Percentiles rank a stretch among this genome's conserved stretches.
Evolutionary conservation across 352 stramenopile genomes (phyloP).

Genomic region (Globisporangium orthogonon): DNA sequence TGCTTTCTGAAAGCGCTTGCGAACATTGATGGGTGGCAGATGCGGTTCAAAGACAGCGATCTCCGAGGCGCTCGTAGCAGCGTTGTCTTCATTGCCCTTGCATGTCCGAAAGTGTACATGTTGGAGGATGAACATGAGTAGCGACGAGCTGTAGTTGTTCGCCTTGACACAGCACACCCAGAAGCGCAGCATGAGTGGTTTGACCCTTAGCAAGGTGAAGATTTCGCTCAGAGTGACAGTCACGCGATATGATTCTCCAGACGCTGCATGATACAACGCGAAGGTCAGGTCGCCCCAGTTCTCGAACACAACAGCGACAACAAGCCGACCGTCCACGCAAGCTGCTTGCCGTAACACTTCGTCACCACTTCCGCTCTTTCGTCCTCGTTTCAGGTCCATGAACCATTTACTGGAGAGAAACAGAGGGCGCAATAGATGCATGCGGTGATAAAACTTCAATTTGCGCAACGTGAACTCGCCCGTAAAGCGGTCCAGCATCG

Average conservation of each 20-base stretch:
- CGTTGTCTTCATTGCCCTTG: neutral
- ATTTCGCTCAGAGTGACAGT: constrained; percentile 24
- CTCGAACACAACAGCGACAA: constrained; percentile 54
- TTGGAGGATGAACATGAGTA: constrained; percentile 42
- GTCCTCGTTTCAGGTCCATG: constrained; percentile 37
- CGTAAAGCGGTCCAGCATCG: constrained; percentile 73
- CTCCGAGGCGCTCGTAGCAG: neutral
- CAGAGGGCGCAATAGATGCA: constrained; percentile 40
- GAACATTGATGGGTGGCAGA: neutral
- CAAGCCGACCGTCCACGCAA: constrained; percentile 38
- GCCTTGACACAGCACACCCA: constrained; percentile 68
- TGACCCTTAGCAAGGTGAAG: constrained; percentile 26
- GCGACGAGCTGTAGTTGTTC: constrained; percentile 45
- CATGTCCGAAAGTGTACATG: constrained; percentile 20
- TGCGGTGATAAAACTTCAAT: constrained; percentile 60
- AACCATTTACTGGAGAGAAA: constrained; percentile 59
- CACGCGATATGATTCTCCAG: constrained; percentile 25
- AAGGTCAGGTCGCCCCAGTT: constrained; percentile 75
- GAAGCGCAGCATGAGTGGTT: constrained; percentile 44
- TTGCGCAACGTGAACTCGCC: constrained; percentile 59
- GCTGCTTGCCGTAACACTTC: constrained; percentile 56
- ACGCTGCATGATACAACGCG: constrained; percentile 40
- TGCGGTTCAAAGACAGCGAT: constrained; percentile 5
- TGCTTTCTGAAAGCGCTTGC: constrained; percentile 21
- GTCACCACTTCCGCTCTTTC: constrained; percentile 64